Base-by-base conservation (phyloP, 441 rosid species). In the Hura crepitans region DNA sequence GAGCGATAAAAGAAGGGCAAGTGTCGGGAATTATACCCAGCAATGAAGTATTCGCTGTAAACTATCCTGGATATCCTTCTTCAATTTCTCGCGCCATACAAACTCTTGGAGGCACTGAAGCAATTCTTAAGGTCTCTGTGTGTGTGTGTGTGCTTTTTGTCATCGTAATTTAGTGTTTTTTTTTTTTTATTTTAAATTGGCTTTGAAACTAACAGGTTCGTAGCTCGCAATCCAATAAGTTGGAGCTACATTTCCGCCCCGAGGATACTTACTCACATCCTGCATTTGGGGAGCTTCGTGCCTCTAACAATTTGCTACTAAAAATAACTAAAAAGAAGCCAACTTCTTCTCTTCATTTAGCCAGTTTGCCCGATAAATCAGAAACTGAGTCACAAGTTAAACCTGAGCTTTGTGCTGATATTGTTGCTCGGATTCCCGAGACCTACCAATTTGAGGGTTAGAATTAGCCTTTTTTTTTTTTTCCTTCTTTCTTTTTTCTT, bases 211-310 rank as follows among this genome's bases (percentile, higher is more conserved):
- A 65, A 72, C 80, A 86, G 97, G 88, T 87, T 56, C 88, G 89
- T 63, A 82, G 79, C 65, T 87, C 87, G 15, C 65, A 70, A 30
- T 80, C 85, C 13, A 84, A 83, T 75, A 87, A 85, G 74, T 74
- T 92, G 79, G 93, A 89, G 85, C 88, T 94, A 28, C 80, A 68
- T 72, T 92, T 92, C 74, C 97, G 97, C 39, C 99, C 99, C 1
- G 93, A 92, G 70, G 99, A 94, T 74, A 97, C 97, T 2, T 86
- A 82, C 70, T 88, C 94, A 10, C 97, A 85, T 81, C 97, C 97
- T 69, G 81, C 87, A 6, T 83, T 73, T 80, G 99, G 97, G 51
- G 84, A 84, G 78, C 87, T 80, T 73, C 87, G 81, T 74, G 75
- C 72, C 60, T 92, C 79, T 72, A 86, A 72, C 62, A 81, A 68